Base-by-base conservation (phyloP, 2,329 filamentous ascomycete genomes). In the Nectriaceae sp. region DNA sequence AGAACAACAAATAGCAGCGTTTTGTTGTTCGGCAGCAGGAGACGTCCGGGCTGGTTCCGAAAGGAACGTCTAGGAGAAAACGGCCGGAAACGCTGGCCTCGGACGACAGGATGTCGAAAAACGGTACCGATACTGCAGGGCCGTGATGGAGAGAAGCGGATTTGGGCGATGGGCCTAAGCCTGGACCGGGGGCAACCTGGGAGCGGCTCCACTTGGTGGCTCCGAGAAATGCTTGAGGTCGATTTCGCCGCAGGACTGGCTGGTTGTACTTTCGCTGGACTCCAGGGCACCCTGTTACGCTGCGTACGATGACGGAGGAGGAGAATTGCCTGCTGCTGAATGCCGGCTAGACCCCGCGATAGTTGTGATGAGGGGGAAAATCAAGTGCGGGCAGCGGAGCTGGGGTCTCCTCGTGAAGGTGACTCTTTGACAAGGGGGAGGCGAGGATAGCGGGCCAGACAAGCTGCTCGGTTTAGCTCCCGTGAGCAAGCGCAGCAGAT, bases 31-130 rank as follows among this genome's bases (percentile, higher is more conserved):
- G 52, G 48, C 39, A 48, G 55, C 51, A 45, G 42, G 45, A 44
- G 42, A 24, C n/a, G 36, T 37, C 40, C 52, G 42, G 48, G 59
- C 58, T 40, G 57, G 52, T 52, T 49, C 59, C 59, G 57, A 62
- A 47, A 36, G 49, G 41, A 20, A 46, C 35, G 39, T 46, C 42
- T 44, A 43, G 35, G 45, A 44, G 33, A 37, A 24, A 45, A 26
- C 36, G n/a, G 18, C 46, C 41, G 46, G 42, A 39, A 39, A 46
- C 19, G 24, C 22, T 56, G 45, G 45, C 38, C 49, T 61, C 60
- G 63, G 62, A 54, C 60, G 60, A 63, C 60, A 40, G 60, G 60
- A 65, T 62, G 62, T 59, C 52, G 39, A 54, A 43, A 49, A 46
- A 47, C 48, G 49, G 46, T 53, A 26, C 46, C 43, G 57, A 42